Conservation (phyloP, 2,329 filamentous ascomycete genomes). For the Clonostachys sp. region DNA sequence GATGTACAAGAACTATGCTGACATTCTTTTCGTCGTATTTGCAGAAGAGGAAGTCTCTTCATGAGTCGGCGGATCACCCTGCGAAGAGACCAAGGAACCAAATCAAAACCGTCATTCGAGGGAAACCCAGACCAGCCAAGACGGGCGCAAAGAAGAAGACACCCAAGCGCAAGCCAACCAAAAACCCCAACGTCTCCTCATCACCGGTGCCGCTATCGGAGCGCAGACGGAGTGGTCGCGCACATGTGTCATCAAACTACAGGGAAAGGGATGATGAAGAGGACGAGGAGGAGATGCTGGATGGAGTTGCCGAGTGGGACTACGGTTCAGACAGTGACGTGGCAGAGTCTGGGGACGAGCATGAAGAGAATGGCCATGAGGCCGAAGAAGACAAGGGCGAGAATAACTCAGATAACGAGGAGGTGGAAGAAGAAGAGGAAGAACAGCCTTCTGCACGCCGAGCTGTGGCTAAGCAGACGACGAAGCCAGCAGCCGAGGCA, state of each 20-base stretch:
- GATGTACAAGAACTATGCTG: constrained; percentile 10
- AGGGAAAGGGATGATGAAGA: constrained; percentile 52
- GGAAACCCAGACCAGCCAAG: constrained; percentile 25
- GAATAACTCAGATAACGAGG: background rate
- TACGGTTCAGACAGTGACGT: constrained; percentile 30
- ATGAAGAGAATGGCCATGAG: constrained; percentile 5
- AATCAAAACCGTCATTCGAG: constrained; percentile 26
- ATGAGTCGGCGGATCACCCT: constrained; percentile 41
- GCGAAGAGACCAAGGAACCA: constrained; percentile 30
- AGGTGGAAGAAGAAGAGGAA: background rate
- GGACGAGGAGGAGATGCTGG: constrained; percentile 58
- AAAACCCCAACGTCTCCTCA: constrained; percentile 15
- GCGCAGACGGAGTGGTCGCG: constrained; percentile 52
- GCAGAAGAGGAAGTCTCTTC: constrained; percentile 53
- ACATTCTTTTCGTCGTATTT: constrained; percentile 4
- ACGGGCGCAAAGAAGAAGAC: constrained; percentile 23
- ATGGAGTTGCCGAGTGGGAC: constrained; percentile 55
- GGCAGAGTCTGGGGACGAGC: constrained; percentile 9
- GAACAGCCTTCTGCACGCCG: background rate
- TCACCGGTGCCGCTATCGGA: constrained; percentile 30
- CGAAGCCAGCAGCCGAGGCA: constrained; percentile 15
- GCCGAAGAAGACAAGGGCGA: constrained; percentile 10
- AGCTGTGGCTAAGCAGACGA: constrained; percentile 10
- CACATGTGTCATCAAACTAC: constrained; percentile 41
- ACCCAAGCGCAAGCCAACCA: constrained; percentile 19